Evolutionary conservation across 306 rosid genomes (phyloP), one percentile per base, ranked within the genome.

Genomic region (Hylodesmum podocarpum): DNA sequence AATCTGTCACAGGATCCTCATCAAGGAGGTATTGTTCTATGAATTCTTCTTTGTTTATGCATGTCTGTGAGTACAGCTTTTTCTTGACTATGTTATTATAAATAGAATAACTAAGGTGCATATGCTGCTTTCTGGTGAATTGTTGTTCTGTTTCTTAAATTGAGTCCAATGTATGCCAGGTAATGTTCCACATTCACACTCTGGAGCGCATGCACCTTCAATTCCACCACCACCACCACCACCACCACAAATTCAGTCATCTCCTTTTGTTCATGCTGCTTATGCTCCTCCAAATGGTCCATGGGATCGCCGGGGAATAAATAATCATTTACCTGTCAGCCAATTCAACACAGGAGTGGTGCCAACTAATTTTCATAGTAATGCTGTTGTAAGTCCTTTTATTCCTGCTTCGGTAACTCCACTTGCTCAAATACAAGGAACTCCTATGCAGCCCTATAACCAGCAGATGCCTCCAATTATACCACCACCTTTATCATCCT

Each of bases 331-430:
- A 76, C 93, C 90, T 83, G 73, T 74, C 71, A 86, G 80, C 80
- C 93, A 89, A 61, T 86, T 79, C 57, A 74, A 86, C 66, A 79
- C 91, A 36, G 91, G 84, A 59, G 85, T 63, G 31, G 72, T 82
- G 77, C 87, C 89, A 22, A 88, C 77, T 84, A 82, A 57, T 77
- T 87, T 89, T 81, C 96, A 81, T 44, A 83, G 88, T 22, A 86
- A 70, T 86, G 79, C 90, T 77, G 82, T 87, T 55, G 86, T 82
- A 73, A 64, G 88, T 75, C 93, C 98, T 54, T 95, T 89, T 75
- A 71, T 89, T 72, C 94, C 96, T 74, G 89, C 94, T 82, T 91
- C 98, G 16, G 93, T 90, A 76, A 90, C 96, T 80, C 96, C 98
- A 19, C 86, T 94, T 79, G 84, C 89, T 43, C 98, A 90, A 68